Conservation (phyloP, 1,139 yeast species). For the Meyerozyma athensensis region DNA sequence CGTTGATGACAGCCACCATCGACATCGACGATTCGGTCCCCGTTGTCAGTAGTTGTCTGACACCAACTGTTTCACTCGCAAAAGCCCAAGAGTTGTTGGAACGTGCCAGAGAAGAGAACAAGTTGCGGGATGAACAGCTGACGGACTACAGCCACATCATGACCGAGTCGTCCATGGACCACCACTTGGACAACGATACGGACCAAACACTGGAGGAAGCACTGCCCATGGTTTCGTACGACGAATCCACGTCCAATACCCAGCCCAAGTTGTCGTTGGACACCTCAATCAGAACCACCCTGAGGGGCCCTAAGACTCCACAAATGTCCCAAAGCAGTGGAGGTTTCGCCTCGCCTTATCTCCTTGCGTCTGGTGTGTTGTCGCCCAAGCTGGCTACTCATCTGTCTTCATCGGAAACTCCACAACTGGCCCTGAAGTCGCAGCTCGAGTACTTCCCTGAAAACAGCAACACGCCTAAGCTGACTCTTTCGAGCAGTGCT, state of each 20-base stretch:
- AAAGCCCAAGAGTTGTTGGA: conserved; percentile 85
- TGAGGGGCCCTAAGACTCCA: conserved; percentile 2
- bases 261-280: conserved; percentile 1
- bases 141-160: conserved; percentile 6
- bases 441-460: conserved; percentile 2
- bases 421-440: conserved; percentile 1
- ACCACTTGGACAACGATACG: background rate
- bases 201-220: conserved; percentile 2
- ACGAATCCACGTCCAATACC: background rate
- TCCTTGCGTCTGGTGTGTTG: conserved; percentile 51
- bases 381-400: conserved; percentile 39
- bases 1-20: conserved; percentile 91
- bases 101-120: conserved; percentile 72
- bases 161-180: background rate
- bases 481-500: conserved; percentile 18
- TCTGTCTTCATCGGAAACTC: conserved; percentile 2
- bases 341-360: conserved; percentile 52
- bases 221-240: conserved; percentile 3
- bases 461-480: conserved; percentile 18
- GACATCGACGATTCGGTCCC: conserved; percentile 93
- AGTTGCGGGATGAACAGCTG: conserved; percentile 53
- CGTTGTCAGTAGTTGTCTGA: conserved; percentile 87
- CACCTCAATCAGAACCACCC: background rate
- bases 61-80: conserved; percentile 85
- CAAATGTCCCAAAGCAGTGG: conserved; percentile 22